A percentile compares a stretch with the other conserved stretches of the same genome.
phyloP scores from a whole-genome alignment of 139 green algal species.

The Tetraselmis chui region DNA sequence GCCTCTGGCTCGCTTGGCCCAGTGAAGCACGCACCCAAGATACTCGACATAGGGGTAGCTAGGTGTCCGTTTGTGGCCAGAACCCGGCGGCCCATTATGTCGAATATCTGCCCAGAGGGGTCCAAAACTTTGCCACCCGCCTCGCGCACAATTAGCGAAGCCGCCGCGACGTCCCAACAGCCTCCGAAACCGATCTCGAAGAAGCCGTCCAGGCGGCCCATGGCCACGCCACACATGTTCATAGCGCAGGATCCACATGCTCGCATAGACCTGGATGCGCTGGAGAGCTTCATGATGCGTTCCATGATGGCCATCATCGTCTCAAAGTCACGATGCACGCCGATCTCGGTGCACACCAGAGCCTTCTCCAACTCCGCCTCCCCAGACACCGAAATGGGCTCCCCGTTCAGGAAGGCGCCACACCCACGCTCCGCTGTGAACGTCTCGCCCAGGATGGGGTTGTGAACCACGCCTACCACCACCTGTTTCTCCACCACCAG shows the following conservation, averaged over 20 bases:
- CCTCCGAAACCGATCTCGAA: slow-evolving; percentile 91
- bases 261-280: slow-evolving; percentile 53
- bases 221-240: slow-evolving; percentile 71
- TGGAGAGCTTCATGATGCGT: slow-evolving; percentile 44
- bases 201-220: slow-evolving; percentile 81
- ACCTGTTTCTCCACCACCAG: slow-evolving; percentile 21
- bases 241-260: slow-evolving; percentile 87
- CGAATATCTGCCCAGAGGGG: slow-evolving; percentile 61
- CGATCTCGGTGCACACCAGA: slow-evolving; percentile 82
- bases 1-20: neutral
- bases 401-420: slow-evolving; percentile 72
- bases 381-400: slow-evolving; percentile 50
- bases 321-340: slow-evolving; percentile 52
- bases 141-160: slow-evolving; percentile 54
- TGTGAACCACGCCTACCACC: slow-evolving; percentile 92
- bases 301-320: slow-evolving; percentile 68
- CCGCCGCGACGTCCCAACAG: slow-evolving; percentile 65
- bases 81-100: slow-evolving; percentile 70
- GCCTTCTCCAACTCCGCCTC: slow-evolving; percentile 45
- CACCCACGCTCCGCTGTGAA: slow-evolving; percentile 54
- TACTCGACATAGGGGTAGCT: neutral
- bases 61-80: slow-evolving; percentile 56
- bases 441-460: slow-evolving; percentile 84
- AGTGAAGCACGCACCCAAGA: neutral
- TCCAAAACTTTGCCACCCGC: slow-evolving; percentile 79